Conservation (phyloP, 2,329 filamentous ascomycete genomes). For the Fusarium vanettenii region DNA sequence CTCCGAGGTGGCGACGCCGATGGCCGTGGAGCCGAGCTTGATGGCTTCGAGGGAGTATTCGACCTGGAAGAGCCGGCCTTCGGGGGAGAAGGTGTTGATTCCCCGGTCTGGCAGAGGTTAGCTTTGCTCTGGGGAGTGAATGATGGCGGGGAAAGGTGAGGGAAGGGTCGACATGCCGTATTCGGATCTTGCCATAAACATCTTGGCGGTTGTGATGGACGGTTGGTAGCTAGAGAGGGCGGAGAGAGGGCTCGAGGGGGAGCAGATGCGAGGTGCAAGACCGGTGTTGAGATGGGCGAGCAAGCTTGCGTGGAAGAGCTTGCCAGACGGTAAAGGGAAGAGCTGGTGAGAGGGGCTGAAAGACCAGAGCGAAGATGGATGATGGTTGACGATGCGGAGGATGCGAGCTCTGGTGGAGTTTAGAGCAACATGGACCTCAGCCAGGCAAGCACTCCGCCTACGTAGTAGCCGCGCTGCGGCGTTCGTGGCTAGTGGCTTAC, state of each 20-base stretch:
- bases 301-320: neutral
- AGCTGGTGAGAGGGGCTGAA: conserved; percentile 16
- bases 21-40: conserved; percentile 98
- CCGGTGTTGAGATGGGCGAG: neutral
- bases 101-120: conserved; percentile 78
- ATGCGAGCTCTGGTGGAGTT: conserved; percentile 44
- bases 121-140: neutral
- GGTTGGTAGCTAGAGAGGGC: conserved; percentile 20
- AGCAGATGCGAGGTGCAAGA: neutral
- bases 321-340: neutral
- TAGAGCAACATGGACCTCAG: conserved; percentile 23
- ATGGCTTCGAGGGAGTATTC: conserved; percentile 99
- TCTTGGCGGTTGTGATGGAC: conserved; percentile 64
- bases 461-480: conserved; percentile 44
- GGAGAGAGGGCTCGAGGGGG: neutral
- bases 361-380: neutral
- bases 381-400: conserved; percentile 19
- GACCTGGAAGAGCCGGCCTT: conserved; percentile 99
- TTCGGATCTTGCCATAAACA: conserved; percentile 99
- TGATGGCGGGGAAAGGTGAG: conserved; percentile 22
- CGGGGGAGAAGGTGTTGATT: conserved; percentile 99
- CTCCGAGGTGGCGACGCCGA: conserved; percentile 94
- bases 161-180: conserved; percentile 77
- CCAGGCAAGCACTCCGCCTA: conserved; percentile 55
- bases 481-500: neutral